Conservation (phyloP, 2,329 filamentous ascomycete species). For the Fusarium graminum region DNA sequence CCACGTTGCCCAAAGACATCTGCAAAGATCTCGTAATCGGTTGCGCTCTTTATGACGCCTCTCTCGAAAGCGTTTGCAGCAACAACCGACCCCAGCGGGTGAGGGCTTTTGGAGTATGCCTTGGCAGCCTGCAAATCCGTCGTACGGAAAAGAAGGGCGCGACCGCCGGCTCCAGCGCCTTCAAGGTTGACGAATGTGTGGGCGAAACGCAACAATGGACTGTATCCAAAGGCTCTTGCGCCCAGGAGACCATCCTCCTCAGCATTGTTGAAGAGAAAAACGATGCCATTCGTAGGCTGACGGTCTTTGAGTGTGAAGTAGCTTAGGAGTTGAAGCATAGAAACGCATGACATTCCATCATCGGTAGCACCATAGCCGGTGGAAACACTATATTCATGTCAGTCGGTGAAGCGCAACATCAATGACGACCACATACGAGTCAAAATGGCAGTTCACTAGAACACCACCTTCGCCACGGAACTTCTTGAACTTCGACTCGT, state of each 20-base stretch:
- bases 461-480: constrained; percentile 78
- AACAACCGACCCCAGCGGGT: constrained; percentile 88
- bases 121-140: constrained; percentile 88
- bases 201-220: constrained; percentile 82
- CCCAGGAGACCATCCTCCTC: constrained; percentile 95
- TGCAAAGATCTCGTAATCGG: constrained; percentile 89
- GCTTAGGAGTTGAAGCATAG: constrained; percentile 84
- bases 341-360: constrained; percentile 91
- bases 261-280: constrained; percentile 92
- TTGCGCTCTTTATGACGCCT: constrained; percentile 84
- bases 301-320: constrained; percentile 82
- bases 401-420: constrained; percentile 16
- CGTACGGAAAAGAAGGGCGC: constrained; percentile 87
- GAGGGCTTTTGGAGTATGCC: constrained; percentile 76
- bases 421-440: constrained; percentile 64
- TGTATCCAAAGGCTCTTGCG: constrained; percentile 84
- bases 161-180: constrained; percentile 90
- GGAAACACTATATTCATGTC: constrained; percentile 72
- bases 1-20: constrained; percentile 84
- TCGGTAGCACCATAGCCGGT: constrained; percentile 95
- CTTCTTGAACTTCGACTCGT: constrained; percentile 55
- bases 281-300: constrained; percentile 82
- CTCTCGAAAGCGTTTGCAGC: constrained; percentile 86
- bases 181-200: constrained; percentile 95
- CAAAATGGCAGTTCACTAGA: constrained; percentile 94